Conservation (phyloP, 257 asterid genomes). For the Solanum microdontum region DNA sequence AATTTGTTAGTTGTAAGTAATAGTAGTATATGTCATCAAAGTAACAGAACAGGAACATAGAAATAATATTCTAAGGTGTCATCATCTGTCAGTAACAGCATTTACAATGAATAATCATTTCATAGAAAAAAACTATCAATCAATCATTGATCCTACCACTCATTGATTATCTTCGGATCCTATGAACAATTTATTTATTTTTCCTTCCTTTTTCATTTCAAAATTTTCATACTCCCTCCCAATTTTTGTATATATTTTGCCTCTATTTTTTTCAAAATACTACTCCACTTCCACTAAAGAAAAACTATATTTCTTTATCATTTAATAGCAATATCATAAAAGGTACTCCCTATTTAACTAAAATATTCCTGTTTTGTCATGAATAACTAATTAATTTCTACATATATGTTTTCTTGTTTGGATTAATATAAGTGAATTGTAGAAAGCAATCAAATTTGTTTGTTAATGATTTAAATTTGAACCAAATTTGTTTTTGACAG, state of each 20-base stretch:
- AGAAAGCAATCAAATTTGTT: background rate
- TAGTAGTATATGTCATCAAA: background rate
- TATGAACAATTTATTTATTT: background rate
- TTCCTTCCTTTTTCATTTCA: background rate
- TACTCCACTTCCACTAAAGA: background rate
- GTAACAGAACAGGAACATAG: background rate
- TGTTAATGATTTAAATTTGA: background rate
- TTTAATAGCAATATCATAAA: background rate
- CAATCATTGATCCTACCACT: constrained; percentile 2
- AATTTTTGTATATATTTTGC: background rate
- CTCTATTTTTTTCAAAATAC: background rate
- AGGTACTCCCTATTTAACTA: background rate
- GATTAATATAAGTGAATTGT: background rate
- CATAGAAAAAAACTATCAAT: background rate
- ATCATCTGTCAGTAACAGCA: background rate
- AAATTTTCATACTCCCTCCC: background rate
- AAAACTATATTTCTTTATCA: background rate
- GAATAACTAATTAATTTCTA: background rate
- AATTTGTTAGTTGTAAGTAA: too few species aligned
- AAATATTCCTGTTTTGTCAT: background rate
- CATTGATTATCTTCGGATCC: constrained; percentile 3
- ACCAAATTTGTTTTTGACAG: background rate
- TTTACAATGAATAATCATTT: background rate
- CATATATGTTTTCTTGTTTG: background rate
- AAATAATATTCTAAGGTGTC: constrained; percentile 1